phyloP scores from a whole-genome alignment of 2,329 filamentous ascomycete genomes.

The Trichothecium roseum region DNA sequence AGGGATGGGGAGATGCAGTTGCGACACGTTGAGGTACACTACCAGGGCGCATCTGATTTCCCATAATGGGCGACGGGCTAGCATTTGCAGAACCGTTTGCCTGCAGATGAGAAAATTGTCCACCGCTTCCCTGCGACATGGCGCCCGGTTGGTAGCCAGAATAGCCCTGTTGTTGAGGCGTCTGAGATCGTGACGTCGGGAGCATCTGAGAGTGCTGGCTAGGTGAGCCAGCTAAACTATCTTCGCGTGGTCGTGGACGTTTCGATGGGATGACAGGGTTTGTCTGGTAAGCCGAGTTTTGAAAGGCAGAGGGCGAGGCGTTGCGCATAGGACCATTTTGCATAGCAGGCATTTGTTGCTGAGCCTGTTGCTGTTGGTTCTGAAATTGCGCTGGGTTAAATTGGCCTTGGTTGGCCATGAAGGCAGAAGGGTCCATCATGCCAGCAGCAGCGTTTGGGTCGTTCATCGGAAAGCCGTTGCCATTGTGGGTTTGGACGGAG shows the following conservation, averaged over 20 bases:
- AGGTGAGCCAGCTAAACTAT: slow-evolving; percentile 75
- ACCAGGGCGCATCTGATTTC: slow-evolving; percentile 63
- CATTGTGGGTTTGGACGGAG: slow-evolving; percentile 59
- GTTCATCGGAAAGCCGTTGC: slow-evolving; percentile 55
- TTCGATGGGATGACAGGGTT: slow-evolving; percentile 86
- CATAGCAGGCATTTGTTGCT: slow-evolving; percentile 49
- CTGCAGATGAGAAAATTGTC: slow-evolving; percentile 73
- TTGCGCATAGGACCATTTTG: slow-evolving; percentile 80
- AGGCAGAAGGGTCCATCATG: slow-evolving; percentile 58
- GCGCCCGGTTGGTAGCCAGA: slow-evolving; percentile 54
- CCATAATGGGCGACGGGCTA: slow-evolving; percentile 88
- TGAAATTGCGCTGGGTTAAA: slow-evolving; percentile 51
- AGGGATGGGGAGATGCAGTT: slow-evolving; percentile 86
- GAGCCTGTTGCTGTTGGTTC: slow-evolving; percentile 23
- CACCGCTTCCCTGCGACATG: slow-evolving; percentile 46
- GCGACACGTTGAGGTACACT: slow-evolving; percentile 71
- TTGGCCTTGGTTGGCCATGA: slow-evolving; percentile 49
- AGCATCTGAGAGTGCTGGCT: slow-evolving; percentile 63
- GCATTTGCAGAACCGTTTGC: slow-evolving; percentile 71
- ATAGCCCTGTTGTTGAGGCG: slow-evolving; percentile 59
- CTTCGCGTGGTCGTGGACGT: slow-evolving; percentile 69
- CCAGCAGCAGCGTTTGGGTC: slow-evolving; percentile 45
- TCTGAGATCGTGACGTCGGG: slow-evolving; percentile 81
- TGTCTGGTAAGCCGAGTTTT: slow-evolving; percentile 71
- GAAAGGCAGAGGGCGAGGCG: slow-evolving; percentile 62